Percentiles rank a stretch among this genome's conserved stretches.
phyloP scores from a whole-genome alignment of 169 alveolate genomes.

The Babesia ovis region DNA sequence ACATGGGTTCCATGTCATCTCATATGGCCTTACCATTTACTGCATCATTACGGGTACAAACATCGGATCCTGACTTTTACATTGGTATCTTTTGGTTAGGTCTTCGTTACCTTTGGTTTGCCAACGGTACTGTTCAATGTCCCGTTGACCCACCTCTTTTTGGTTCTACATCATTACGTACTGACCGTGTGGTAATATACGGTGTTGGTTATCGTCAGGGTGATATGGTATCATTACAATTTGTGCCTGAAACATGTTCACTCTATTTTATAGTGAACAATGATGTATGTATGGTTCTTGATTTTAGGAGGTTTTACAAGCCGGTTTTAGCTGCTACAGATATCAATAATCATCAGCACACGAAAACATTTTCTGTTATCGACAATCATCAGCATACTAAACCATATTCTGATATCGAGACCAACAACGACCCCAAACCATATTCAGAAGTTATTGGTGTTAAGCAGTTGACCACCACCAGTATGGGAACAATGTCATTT shows the following conservation, averaged over 20 bases:
- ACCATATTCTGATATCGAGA: too few species aligned
- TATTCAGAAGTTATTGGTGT: too few species aligned
- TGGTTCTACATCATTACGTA: constrained; percentile 37
- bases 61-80: constrained; percentile 10
- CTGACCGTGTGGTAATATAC: constrained; percentile 33
- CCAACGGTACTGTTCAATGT: constrained; percentile 70
- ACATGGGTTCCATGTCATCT: background rate
- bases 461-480: background rate
- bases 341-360: too few species aligned
- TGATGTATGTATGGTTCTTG: constrained; percentile 73
- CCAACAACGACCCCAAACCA: too few species aligned
- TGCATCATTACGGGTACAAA: background rate
- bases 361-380: too few species aligned
- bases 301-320: constrained; percentile 79
- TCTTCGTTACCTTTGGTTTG: constrained; percentile 78
- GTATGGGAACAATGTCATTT: background rate
- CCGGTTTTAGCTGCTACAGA: constrained; percentile 24
- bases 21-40: constrained; percentile 20
- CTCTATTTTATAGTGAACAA: constrained; percentile 78
- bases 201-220: constrained; percentile 28
- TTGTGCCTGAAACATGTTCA: constrained; percentile 79
- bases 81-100: constrained; percentile 55
- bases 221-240: constrained; percentile 73
- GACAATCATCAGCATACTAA: too few species aligned
- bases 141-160: constrained; percentile 74